Percentiles rank a stretch among this genome's conserved stretches.
Conservation (phyloP, 2,329 filamentous ascomycete genomes). For the Clathrospora elynae region DNA sequence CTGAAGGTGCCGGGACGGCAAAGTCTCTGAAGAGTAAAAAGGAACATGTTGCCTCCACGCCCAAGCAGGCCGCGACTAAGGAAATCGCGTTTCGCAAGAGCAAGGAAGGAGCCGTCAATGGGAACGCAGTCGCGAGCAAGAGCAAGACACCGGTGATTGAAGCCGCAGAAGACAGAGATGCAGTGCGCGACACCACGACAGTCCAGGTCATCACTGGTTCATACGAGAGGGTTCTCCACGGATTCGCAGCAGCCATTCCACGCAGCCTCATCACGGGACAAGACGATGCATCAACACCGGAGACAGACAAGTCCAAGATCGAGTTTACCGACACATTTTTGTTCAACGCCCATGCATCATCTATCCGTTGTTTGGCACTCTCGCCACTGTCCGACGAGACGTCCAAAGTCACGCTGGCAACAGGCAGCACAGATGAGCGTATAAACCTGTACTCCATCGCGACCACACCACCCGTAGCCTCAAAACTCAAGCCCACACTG, state of each 20-base stretch:
- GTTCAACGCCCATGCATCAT: constrained; percentile 89
- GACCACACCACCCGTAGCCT: constrained; percentile 57
- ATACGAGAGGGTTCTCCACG: constrained; percentile 92
- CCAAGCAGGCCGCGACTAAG: constrained; percentile 24
- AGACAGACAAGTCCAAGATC: constrained; percentile 47
- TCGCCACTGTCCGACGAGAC: constrained; percentile 70
- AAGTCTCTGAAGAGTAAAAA: constrained; percentile 38
- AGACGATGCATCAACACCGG: constrained; percentile 20
- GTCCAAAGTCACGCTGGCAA: constrained; percentile 89
- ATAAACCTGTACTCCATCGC: constrained; percentile 95
- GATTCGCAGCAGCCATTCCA: constrained; percentile 76
- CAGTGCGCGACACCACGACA: constrained; percentile 41
- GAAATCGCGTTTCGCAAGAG: constrained; percentile 19
- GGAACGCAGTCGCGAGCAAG: constrained; percentile 24
- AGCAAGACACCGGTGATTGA: constrained; percentile 20
- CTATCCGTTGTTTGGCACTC: constrained; percentile 85
- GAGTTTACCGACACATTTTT: constrained; percentile 91
- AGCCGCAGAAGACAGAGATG: constrained; percentile 10
- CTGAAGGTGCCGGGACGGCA: constrained; percentile 21
- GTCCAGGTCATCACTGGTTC: constrained; percentile 91
- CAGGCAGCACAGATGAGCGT: constrained; percentile 88
- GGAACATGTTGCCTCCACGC: constrained; percentile 25
- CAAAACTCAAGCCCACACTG: constrained; percentile 63
- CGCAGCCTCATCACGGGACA: constrained; percentile 38
- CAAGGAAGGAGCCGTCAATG: constrained; percentile 25